phyloP scores from a whole-genome alignment of 148 eudicot genomes.

The Rhododendron simsii region DNA sequence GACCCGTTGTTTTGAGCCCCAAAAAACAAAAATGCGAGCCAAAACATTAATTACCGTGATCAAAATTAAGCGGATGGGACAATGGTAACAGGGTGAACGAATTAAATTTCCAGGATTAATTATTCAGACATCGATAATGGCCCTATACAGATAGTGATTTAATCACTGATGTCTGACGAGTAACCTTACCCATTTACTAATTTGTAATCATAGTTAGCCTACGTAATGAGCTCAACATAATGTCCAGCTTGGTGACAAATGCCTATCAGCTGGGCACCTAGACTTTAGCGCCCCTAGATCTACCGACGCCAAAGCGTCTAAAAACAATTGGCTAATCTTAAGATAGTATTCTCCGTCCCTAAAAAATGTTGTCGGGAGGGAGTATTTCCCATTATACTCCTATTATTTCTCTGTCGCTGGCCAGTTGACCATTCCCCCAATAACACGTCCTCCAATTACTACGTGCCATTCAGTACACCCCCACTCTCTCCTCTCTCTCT shows the following conservation, averaged over 20 bases:
- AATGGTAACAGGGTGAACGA: no score
- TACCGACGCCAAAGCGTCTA: neutral
- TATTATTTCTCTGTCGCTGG: neutral
- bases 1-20: no score
- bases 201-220: no score
- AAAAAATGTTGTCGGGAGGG: no score
- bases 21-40: no score
- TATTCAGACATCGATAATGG: no score
- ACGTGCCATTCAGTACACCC: neutral
- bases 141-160: no score
- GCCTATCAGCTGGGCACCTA: neutral
- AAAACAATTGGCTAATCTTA: neutral
- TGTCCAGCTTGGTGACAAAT: neutral
- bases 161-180: neutral
- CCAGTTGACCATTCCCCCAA: neutral
- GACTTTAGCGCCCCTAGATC: neutral
- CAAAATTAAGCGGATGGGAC: no score
- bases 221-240: neutral
- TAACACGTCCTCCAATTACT: conserved; percentile 20
- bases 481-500: neutral
- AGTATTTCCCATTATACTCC: no score
- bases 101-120: no score
- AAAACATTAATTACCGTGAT: no score
- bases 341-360: no score
- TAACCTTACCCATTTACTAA: neutral